Conservation (phyloP, 1,284 basidiomycete genomes). For the Inonotus hispidus region DNA sequence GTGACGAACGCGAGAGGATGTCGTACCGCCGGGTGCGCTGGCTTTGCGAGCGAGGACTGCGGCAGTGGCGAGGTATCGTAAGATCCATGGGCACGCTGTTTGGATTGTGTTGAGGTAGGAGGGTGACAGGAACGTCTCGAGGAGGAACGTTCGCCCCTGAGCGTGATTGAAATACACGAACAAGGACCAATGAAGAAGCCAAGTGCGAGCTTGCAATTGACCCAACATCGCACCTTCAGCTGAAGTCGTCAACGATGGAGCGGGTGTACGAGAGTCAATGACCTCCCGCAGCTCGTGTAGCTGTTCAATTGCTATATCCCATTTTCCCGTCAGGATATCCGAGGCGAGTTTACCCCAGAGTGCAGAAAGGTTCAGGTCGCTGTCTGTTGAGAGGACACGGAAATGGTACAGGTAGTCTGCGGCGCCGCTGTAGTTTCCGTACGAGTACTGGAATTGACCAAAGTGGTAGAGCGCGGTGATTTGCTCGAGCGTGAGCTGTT, state of each 20-base stretch:
- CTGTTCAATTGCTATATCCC: slow-evolving; percentile 91
- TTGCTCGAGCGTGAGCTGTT: slow-evolving; percentile 86
- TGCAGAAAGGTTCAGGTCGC: slow-evolving; percentile 87
- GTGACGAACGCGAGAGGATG: slow-evolving; percentile 73
- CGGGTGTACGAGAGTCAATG: slow-evolving; percentile 72
- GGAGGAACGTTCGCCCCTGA: slow-evolving; percentile 85
- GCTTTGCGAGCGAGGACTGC: slow-evolving; percentile 86
- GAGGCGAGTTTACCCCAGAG: slow-evolving; percentile 98
- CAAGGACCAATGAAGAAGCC: slow-evolving; percentile 97
- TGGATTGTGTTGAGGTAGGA: slow-evolving; percentile 99
- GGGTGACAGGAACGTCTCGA: slow-evolving; percentile 94
- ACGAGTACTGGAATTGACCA: slow-evolving; percentile 97
- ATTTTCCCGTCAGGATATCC: slow-evolving; percentile 92
- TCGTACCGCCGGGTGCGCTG: slow-evolving; percentile 34
- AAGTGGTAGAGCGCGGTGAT: slow-evolving; percentile 97
- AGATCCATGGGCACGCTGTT: slow-evolving; percentile 91
- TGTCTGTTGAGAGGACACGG: slow-evolving; percentile 92
- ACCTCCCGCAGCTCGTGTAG: slow-evolving; percentile 90
- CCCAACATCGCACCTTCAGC: slow-evolving; percentile 61
- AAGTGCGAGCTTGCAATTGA: slow-evolving; percentile 92
- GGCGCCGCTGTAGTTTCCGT: slow-evolving; percentile 93
- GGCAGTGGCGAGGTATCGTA: slow-evolving; percentile 92
- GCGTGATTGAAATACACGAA: slow-evolving; percentile 99
- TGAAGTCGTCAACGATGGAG: slow-evolving; percentile 43
- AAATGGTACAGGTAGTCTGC: slow-evolving; percentile 99